Percentiles rank a stretch among this genome's conserved stretches.
phyloP scores from a whole-genome alignment of 192 early-diverging fungal species.

The Entomortierella beljakovae region DNA sequence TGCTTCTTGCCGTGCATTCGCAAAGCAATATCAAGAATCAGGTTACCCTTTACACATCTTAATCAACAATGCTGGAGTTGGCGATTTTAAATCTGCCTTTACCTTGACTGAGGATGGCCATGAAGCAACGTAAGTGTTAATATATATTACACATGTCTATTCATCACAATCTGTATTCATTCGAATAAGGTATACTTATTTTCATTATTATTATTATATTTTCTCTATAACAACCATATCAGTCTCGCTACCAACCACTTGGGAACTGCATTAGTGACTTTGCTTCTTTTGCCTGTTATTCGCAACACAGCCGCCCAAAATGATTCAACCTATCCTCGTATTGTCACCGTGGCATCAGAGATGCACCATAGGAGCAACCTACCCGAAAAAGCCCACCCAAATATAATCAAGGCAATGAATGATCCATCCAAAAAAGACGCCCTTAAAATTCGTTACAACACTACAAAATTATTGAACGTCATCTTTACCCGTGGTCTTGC shows the following conservation, averaged over 20 bases:
- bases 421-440: background rate
- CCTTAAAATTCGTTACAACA: constrained; percentile 2
- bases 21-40: constrained; percentile 43
- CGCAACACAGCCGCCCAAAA: constrained; percentile 16
- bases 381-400: constrained; percentile 7
- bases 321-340: constrained; percentile 14
- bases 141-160: no score
- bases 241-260: constrained; percentile 42
- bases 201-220: background rate
- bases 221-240: background rate
- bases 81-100: background rate
- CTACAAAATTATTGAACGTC: constrained; percentile 33
- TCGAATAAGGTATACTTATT: background rate
- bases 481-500: constrained; percentile 28
- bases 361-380: constrained; percentile 28
- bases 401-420: constrained; percentile 16
- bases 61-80: constrained; percentile 72
- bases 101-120: constrained; percentile 12
- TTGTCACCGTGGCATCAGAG: constrained; percentile 36
- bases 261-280: constrained; percentile 19
- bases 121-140: constrained; percentile 25
- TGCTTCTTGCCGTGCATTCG: constrained; percentile 53
- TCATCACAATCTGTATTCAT: background rate
- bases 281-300: constrained; percentile 22
- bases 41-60: constrained; percentile 59